Evolutionary conservation across 257 asterid genomes (phyloP), one percentile per base, ranked within the genome.

Genomic region (Dorcoceras hygrometricum): DNA sequence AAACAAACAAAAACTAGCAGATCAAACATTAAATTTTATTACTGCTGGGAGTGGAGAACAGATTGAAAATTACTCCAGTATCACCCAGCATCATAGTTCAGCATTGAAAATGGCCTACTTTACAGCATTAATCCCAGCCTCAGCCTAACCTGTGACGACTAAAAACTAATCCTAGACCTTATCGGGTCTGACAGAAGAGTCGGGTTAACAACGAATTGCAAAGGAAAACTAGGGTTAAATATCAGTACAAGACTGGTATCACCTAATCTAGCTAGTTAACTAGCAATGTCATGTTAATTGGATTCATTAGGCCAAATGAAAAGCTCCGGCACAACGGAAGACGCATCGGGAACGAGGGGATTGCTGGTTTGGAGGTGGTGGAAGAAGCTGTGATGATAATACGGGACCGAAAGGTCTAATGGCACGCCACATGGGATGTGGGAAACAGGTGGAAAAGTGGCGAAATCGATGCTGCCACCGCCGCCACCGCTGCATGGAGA

Each of bases 251-350:
- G 68, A 81, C 63, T 24, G 73, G 81, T 70, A 55, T 60, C 8
- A 16, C 22, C 53, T 46, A 46, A 46, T 39, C 20, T 16, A 46
- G 8, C 20, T 46, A 46, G 53, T 46, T 4, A 46, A 46, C 53
- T 46, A 16, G 53, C 53, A 14, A 39, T 39, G 53, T 46, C 53
- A 4, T 68, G 64, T 71, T 76, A 84, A 79, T 87, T 86, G 29
- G 93, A 80, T 68, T 84, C 95, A 71, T 86, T 87, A 29, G 97
- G 96, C 98, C 98, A 93, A 2, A 93, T 76, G 87, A 75, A 86
- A 25, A 78, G 80, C 79, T 90, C 98, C 0, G 85, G 74, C 2
- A 61, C 77, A 82, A 81, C 77, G 8, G 86, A 58, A 3, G 87
- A 64, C 39, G 24, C 59, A 0, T 69, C 79, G 0, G 84, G 29